A percentile compares a stretch with the other conserved stretches of the same genome.
Evolutionary conservation across 768 basidiomycete species (phyloP).

Genomic region (Lyophyllum semitale): DNA sequence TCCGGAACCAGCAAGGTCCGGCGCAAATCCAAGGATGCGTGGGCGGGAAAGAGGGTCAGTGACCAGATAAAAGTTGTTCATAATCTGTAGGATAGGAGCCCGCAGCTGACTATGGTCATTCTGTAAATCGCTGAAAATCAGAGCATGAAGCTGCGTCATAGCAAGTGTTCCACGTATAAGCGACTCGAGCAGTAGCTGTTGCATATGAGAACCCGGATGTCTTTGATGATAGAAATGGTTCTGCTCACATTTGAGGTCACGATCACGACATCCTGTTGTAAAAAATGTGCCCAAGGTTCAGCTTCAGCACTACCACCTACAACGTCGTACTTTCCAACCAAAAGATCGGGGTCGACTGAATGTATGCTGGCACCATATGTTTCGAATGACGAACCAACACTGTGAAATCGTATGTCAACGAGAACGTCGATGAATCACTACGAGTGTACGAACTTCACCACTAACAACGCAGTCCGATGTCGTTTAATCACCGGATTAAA

Average conservation of each 20-base stretch:
- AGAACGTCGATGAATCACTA: neutral
- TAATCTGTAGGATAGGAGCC: conserved; percentile 41
- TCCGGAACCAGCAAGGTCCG: conserved; percentile 24
- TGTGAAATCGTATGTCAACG: conserved; percentile 7
- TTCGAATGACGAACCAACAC: conserved; percentile 21
- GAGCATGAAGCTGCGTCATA: conserved; percentile 43
- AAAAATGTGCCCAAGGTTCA: conserved; percentile 26
- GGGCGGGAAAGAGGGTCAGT: conserved; percentile 38
- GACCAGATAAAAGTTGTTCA: conserved; percentile 45
- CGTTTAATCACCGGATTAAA: conserved; percentile 13
- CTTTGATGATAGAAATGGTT: neutral
- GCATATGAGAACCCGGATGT: conserved; percentile 3
- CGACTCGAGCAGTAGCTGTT: conserved; percentile 42
- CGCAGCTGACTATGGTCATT: conserved; percentile 36
- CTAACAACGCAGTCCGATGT: conserved; percentile 29
- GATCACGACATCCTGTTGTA: conserved; percentile 38
- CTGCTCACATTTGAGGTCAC: conserved; percentile 39
- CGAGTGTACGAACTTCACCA: conserved; percentile 30
- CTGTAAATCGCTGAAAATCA: conserved; percentile 41
- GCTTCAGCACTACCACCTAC: conserved; percentile 20
- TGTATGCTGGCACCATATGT: conserved; percentile 22
- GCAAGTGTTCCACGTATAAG: conserved; percentile 36
- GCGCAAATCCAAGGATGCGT: conserved; percentile 43
- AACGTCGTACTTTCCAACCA: conserved; percentile 28
- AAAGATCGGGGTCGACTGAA: conserved; percentile 16